Base-by-base conservation (phyloP, 2,329 filamentous ascomycete species). In the Sporothrix luriei region DNA sequence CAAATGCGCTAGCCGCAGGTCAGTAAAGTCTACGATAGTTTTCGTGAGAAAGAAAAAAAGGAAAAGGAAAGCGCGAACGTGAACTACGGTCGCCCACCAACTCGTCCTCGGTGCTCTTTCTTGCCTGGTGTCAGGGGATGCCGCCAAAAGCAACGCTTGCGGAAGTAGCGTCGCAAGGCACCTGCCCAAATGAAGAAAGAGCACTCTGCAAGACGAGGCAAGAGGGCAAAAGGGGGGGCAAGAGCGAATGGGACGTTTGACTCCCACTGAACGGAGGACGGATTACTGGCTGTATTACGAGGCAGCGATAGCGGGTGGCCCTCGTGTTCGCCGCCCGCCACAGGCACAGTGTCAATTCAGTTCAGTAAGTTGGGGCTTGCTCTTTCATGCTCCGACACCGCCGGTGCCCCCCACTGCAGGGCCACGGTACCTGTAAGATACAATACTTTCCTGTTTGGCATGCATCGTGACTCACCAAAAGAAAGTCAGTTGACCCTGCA, bases 391-490 rank as follows among this genome's bases (percentile, higher is more conserved):
- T 52, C 68, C 51, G 52, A 69, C 51, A 61, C 52, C 61, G 68
- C 68, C 48, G 43, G 26, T 19, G 14, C 59, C 59, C 59, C 59
- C 51, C n/a, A 16, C 38, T 62, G 38, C 10, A 26, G 21, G n/a
- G n/a, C n/a, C n/a, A n/a, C n/a, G n/a, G n/a, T n/a, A n/a, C n/a
- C n/a, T n/a, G n/a, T n/a, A n/a, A n/a, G n/a, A n/a, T n/a, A n/a
- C n/a, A n/a, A n/a, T n/a, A n/a, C n/a, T n/a, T n/a, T n/a, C n/a
- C 48, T 46, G 13, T 26, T 19, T 24, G 55, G 55, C 38, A 46
- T 55, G 52, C 52, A 59, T 48, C 52, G 52, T 68, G 66, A 68
- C 52, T 68, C 66, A 68, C 65, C 65, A 29, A 33, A 55, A 51
- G 38, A n/a, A 40, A 49, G 66, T 68, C 66, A 67, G 51, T 43